Evolutionary conservation across 345 rosid species (phyloP).

Genomic region (Eutrema heterophyllum): DNA sequence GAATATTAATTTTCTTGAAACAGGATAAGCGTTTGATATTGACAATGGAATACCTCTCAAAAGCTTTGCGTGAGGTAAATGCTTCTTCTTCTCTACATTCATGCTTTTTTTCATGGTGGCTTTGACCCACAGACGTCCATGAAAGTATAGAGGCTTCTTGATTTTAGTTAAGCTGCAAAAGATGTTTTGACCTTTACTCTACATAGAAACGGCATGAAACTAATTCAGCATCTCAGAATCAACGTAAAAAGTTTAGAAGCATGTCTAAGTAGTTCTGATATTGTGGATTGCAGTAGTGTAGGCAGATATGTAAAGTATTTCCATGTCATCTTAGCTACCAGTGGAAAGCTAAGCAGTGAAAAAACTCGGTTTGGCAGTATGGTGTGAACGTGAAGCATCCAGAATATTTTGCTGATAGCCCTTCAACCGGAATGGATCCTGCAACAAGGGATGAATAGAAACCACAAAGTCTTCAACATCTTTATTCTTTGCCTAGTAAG

Average conservation of each 20-base stretch:
- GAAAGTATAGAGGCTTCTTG: background rate
- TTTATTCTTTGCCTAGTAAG: background rate
- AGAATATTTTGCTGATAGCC: constrained; percentile 83
- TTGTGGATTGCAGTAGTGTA: background rate
- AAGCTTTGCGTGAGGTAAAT: constrained; percentile 79
- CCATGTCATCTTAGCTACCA: background rate
- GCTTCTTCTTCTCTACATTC: background rate
- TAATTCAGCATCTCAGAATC: background rate
- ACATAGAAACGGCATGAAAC: background rate
- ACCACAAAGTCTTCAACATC: background rate
- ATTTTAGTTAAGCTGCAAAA: background rate
- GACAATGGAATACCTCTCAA: constrained; percentile 91
- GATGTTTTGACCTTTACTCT: background rate
- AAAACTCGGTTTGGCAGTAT: constrained; percentile 43
- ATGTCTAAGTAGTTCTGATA: background rate
- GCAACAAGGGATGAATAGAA: constrained; percentile 55
- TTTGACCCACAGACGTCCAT: background rate
- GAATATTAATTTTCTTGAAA: background rate
- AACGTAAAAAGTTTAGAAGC: background rate
- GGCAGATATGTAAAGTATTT: background rate
- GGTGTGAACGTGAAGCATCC: constrained; percentile 94
- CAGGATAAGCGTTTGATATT: constrained; percentile 88
- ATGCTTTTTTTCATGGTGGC: background rate
- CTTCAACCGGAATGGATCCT: constrained; percentile 62
- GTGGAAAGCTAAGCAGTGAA: constrained; percentile 2